Evolutionary conservation across 805 yeast species (phyloP).

Genomic region (Candida adriatica): DNA sequence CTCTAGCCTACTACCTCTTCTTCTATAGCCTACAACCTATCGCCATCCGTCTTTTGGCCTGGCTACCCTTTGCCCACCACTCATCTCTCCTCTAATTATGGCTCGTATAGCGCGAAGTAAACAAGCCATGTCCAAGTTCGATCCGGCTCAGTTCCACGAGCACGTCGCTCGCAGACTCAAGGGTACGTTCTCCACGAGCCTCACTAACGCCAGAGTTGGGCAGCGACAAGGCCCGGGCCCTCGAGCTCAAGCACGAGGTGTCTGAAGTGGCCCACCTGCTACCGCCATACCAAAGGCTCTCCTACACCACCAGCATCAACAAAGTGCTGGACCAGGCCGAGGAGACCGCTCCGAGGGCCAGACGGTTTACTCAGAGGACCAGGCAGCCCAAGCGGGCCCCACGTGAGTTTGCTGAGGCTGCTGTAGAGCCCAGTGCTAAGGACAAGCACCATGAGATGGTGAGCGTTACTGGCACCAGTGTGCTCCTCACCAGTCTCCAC

Average conservation of each 20-base stretch:
- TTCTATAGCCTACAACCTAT: too few species aligned
- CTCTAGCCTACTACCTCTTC: too few species aligned
- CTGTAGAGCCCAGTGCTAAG: conserved; percentile 1
- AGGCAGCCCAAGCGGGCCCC: background rate
- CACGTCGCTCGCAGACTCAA: too few species aligned
- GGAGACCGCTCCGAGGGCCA: background rate
- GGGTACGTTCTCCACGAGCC: too few species aligned
- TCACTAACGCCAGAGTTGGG: too few species aligned
- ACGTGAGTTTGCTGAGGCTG: background rate
- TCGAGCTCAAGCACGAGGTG: conserved; percentile 9
- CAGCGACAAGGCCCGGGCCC: too few species aligned
- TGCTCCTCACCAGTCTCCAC: conserved; percentile 6
- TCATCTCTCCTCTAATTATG: too few species aligned
- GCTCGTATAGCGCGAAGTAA: too few species aligned
- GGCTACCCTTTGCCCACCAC: too few species aligned
- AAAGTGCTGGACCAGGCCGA: conserved; percentile 1
- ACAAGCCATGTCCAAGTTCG: too few species aligned
- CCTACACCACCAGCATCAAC: conserved; percentile 15
- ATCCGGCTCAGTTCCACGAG: too few species aligned
- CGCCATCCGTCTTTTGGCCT: too few species aligned
- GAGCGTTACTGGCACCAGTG: background rate
- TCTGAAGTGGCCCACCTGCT: conserved; percentile 15
- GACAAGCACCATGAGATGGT: background rate
- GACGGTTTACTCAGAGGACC: background rate
- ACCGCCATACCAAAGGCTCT: conserved; percentile 17